Base-by-base conservation (phyloP, 129 eudicot genomes). In the Tagetes patula region DNA sequence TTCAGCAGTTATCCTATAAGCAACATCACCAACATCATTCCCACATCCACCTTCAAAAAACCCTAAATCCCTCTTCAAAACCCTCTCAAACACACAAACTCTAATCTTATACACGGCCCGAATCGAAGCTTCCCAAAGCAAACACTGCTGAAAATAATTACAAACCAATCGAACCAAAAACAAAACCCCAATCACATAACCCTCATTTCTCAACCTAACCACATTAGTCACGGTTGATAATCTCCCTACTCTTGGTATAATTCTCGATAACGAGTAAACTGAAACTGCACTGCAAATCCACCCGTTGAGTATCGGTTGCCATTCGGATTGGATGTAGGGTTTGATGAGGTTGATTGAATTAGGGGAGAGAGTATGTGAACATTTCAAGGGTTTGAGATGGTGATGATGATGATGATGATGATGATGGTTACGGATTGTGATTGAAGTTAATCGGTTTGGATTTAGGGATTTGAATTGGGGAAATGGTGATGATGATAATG, bases 51-150 rank as follows among this genome's bases (percentile, higher is more conserved):
- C 83, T 47, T 90, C 97, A 40, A 86, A 94, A 64, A 90, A 94
- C 84, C 87, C 91, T 48, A 94, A 90, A 67, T 94, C 97, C 60
- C 99, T 84, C 83, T 70, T 63, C 82, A 88, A 85, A 70, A 94
- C 99, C 83, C 74, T 90, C 69, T 84, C 65, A 67, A 88, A 94
- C 53, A 90, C 99, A 83, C 61, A 56, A 81, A 82, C 87, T 82
- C 99, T 80, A 71, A 88, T 62, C 73, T 80, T 74, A 77, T 82
- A 81, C 52, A 79, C 91, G 63, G 85, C 75, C 4, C 71, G 78
- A 69, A 94, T 50, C 64, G 97, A 87, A 13, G 97, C 98, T 33
- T 90, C 98, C 98, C 92, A 90, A n/a, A 90, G 63, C 66, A 88
- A 80, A 60, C 88, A 82, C 69, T 90, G 91, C 80, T 94, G 98